Base-by-base conservation (phyloP, 2,329 filamentous ascomycete genomes). In the Pleoardoris graminearum region DNA sequence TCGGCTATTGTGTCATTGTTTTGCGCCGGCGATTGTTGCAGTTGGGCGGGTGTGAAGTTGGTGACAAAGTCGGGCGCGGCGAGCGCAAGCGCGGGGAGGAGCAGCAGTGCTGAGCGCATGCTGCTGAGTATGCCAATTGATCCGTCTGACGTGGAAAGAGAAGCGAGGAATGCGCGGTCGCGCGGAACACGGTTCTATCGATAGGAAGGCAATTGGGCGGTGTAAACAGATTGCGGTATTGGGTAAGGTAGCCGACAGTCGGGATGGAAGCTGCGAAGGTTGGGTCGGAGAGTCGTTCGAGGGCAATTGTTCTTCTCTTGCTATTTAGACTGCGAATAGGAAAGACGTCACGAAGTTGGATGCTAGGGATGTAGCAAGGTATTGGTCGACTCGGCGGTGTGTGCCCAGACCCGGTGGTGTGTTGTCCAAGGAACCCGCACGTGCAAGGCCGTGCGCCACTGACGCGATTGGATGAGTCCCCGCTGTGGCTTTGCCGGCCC, bases 41-140 rank as follows among this genome's bases (percentile, higher is more conserved):
- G 55, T 11, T 51, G 21, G 32, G 68, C 67, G 10, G 65, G 61
- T 49, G 68, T 56, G 62, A 73, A 73, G 52, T 62, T 61, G 50
- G 66, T 64, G 23, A 68, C 36, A 48, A 62, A 43, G 50, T 68
- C 60, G 32, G 68, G 62, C 29, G 61, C 59, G 7, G 69, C 69
- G 39, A 66, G 52, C 21, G 60, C 64, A n/a, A 70, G 46, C 25
- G 68, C 61, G 53, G 66, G 60, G 38, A 63, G 54, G 57, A 71
- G 52, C 37, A 71, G 54, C 21, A 66, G 22, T n/a, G 66, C 49
- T 8, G 58, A 53, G 43, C 66, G 67, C 70, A 73, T 73, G 54
- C 32, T 70, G 23, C n/a, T n/a, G 51, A 29, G 11, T 17, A 29
- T 17, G 12, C 37, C 21, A 50, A 49, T 41, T 47, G 42, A 12